phyloP scores from a whole-genome alignment of 441 rosid species.

The Pelargonium australe region DNA sequence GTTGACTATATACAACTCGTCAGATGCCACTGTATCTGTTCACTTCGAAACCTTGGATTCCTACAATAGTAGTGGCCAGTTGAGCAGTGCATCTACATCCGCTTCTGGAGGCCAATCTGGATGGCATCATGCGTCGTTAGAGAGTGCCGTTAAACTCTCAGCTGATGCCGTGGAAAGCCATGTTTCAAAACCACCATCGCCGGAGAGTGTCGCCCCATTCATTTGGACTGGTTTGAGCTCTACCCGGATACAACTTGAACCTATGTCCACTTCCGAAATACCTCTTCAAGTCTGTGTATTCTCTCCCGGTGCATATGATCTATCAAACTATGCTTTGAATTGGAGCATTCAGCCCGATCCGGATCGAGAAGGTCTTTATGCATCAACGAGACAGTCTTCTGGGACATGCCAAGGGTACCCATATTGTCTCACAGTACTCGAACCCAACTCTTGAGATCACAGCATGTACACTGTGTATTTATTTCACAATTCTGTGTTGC shows the following conservation, averaged over 20 bases:
- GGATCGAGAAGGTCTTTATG: slow-evolving; percentile 28
- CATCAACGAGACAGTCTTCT: slow-evolving; percentile 25
- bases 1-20: slow-evolving; percentile 73
- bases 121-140: slow-evolving; percentile 52
- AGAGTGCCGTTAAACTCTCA: slow-evolving; percentile 46
- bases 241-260: slow-evolving; percentile 46
- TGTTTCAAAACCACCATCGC: slow-evolving; percentile 28
- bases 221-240: slow-evolving; percentile 81
- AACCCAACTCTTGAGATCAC: slow-evolving; percentile 41
- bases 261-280: slow-evolving; percentile 49
- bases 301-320: slow-evolving; percentile 69
- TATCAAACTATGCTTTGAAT: slow-evolving; percentile 61
- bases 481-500: background rate
- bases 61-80: slow-evolving; percentile 21
- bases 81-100: slow-evolving; percentile 24
- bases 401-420: slow-evolving; percentile 77
- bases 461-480: slow-evolving; percentile 8
- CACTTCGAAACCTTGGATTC: slow-evolving; percentile 44
- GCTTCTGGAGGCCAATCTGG: slow-evolving; percentile 52
- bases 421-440: slow-evolving; percentile 58
- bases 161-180: slow-evolving; percentile 34
- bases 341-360: slow-evolving; percentile 45
- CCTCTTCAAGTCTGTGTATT: slow-evolving; percentile 70
- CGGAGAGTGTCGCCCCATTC: slow-evolving; percentile 57
- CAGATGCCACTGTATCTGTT: slow-evolving; percentile 44